Base-by-base conservation (phyloP, 192 early-diverging fungal species). In the Bifiguratus adelaidae region DNA sequence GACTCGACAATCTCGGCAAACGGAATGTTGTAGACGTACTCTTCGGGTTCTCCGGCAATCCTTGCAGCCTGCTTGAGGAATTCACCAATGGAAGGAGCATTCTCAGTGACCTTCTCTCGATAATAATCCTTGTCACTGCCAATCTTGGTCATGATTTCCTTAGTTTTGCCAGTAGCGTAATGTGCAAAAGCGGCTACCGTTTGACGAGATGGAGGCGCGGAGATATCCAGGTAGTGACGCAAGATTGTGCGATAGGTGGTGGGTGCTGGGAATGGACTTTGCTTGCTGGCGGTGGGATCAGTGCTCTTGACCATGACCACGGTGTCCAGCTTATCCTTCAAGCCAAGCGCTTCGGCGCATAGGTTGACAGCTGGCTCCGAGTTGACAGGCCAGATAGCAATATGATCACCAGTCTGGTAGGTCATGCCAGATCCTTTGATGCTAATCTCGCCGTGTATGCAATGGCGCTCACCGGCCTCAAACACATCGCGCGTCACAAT, bases 371-470 rank as follows among this genome's bases (percentile, higher is more conserved):
- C 79, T 27, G 68, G 71, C 19, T 83, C 83, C n/a, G 83, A 68
- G 65, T 97, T 99, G 16, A 75, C 71, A 0, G 92, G 83, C 74
- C 82, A 96, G 19, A 99, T 73, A 18, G 91, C 96, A 44, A 93
- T 73, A 56, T 99, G 96, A 58, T 99, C 96, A 44, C 96, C 96
- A 9, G 89, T 69, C 50, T 88, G 80, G 63, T 99, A 97, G 13
- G 66, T 73, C 61, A 97, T 63, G 16, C 85, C 83, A 9, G 81
- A 85, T 28, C 77, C 89, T 19, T 67, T 48, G 40, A 97, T 70
- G 41, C 95, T 91, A n/a, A 99, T 72, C 55, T 99, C 94, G 55
- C 97, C 65, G 52, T 99, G 96, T 44, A 94, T 58, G 63, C 92
- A 89, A 48, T 89, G 78, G 44, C 96, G 84, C 51, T 82, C 75